phyloP scores from a whole-genome alignment of 495 filamentous ascomycete species.

The Corynascus novoguineensis region DNA sequence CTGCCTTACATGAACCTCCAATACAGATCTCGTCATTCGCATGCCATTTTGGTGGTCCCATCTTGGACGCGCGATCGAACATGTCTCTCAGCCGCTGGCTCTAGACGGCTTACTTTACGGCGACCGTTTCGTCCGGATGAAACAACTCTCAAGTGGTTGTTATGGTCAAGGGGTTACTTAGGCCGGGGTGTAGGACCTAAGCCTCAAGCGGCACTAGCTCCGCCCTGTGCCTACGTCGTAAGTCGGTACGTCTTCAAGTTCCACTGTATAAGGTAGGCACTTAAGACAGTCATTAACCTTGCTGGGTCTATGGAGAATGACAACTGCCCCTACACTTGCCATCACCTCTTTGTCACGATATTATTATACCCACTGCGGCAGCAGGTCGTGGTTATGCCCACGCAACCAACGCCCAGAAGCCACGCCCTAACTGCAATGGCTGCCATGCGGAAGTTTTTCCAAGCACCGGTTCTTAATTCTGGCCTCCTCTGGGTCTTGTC shows the following conservation, averaged over 20 bases:
- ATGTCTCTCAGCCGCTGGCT: not conserved
- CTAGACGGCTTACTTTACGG: not conserved
- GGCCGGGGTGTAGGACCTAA: not conserved
- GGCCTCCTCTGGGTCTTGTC: conserved; percentile 16
- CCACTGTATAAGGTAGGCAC: not conserved
- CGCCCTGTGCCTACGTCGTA: not conserved
- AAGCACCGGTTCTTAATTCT: not conserved
- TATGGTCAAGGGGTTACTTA: too few species aligned
- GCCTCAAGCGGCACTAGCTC: not conserved
- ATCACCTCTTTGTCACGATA: not conserved
- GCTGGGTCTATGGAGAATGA: too few species aligned
- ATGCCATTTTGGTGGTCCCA: too few species aligned
- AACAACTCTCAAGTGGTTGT: too few species aligned
- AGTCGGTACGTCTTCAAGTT: not conserved
- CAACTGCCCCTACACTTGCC: not conserved
- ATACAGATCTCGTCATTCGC: too few species aligned
- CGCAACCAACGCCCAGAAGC: not conserved
- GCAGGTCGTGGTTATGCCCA: not conserved
- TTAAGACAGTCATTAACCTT: not conserved
- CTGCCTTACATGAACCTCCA: too few species aligned
- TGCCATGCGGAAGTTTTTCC: not conserved
- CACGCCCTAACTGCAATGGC: not conserved
- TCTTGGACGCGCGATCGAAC: too few species aligned
- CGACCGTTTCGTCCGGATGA: too few species aligned
- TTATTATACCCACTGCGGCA: not conserved